Evolutionary conservation across 164 flowering plant species (phyloP).

Genomic region (Paratinospora sagittata): DNA sequence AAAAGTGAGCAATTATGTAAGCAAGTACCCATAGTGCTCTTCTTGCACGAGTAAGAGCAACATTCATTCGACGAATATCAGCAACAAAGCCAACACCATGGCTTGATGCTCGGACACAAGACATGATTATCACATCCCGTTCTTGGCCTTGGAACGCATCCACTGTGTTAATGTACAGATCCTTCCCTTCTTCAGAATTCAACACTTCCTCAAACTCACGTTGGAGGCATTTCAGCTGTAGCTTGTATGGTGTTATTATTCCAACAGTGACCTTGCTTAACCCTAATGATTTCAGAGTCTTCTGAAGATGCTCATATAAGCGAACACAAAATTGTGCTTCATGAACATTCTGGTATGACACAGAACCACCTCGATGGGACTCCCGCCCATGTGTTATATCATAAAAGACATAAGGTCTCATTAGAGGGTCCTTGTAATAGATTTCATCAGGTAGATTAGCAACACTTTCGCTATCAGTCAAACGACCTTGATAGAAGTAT

Average conservation of each 20-base stretch:
- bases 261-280: slow-evolving; percentile 72
- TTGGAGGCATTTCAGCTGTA: slow-evolving; percentile 84
- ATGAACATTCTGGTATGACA: slow-evolving; percentile 77
- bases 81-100: slow-evolving; percentile 99
- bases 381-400: slow-evolving; percentile 90
- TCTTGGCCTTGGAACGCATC: slow-evolving; percentile 99
- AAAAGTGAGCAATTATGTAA: background rate
- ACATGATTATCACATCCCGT: slow-evolving; percentile 96
- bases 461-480: slow-evolving; percentile 85
- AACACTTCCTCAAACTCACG: slow-evolving; percentile 76
- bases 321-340: slow-evolving; percentile 86
- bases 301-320: slow-evolving; percentile 86
- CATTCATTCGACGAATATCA: slow-evolving; percentile 95
- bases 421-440: slow-evolving; percentile 67
- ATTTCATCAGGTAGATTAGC: slow-evolving; percentile 63
- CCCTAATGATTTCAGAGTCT: slow-evolving; percentile 54
- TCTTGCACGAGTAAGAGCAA: slow-evolving; percentile 94
- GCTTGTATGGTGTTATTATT: slow-evolving; percentile 93
- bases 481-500: slow-evolving; percentile 93
- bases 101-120: slow-evolving; percentile 92
- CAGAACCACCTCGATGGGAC: slow-evolving; percentile 89
- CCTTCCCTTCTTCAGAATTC: slow-evolving; percentile 85
- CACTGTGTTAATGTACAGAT: slow-evolving; percentile 86
- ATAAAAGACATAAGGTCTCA: slow-evolving; percentile 79
- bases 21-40: slow-evolving; percentile 89